Evolutionary conservation across 495 filamentous ascomycete species (phyloP), one percentile per base, ranked within the genome.

Genomic region (Neurospora sp.): DNA sequence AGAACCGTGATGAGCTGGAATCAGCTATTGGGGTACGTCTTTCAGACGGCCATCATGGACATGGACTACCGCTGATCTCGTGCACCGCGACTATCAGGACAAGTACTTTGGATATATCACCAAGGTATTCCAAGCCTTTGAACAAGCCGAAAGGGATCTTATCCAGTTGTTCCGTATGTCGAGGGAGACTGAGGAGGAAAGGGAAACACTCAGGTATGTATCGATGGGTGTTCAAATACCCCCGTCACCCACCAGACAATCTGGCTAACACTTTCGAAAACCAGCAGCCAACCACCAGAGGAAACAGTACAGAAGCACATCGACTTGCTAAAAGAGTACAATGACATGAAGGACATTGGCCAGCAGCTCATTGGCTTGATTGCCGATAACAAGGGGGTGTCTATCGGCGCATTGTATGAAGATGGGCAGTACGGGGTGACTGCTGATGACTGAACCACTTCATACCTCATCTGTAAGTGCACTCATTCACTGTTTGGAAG

Each of bases 281-380:
- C 14, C 20, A 18, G 10, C 31, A 78, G 77, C n/a, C 77, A 78
- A 61, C 73, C 74, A 9, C 46, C 76, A 12, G 74, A 76, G 16
- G 22, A 31, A 27, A 78, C 75, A 0, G 88, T 93, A 37, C 85
- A 89, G 69, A 82, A 79, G 8, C 91, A 94, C 79, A 93, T 93
- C 75, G 83, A 82, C 72, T 83, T 90, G 2, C 81, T 95, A 8
- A 91, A 93, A 76, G 83, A 89, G 70, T 94, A 94, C 83, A 95
- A 95, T 79, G 92, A 93, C 74, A 89, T 94, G 76, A 88, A 89
- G 69, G 92, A 94, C 78, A 81, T 91, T 3, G 92, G 87, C 0
- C 89, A 90, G 78, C 91, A 91, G 0, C 77, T 95, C 20, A 89
- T 93, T 81, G 91, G 91, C 0, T 76, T 94, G 69, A 86, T 95